Conservation (phyloP, 2,329 filamentous ascomycete species). For the Colletotrichum neosansevieriae region DNA sequence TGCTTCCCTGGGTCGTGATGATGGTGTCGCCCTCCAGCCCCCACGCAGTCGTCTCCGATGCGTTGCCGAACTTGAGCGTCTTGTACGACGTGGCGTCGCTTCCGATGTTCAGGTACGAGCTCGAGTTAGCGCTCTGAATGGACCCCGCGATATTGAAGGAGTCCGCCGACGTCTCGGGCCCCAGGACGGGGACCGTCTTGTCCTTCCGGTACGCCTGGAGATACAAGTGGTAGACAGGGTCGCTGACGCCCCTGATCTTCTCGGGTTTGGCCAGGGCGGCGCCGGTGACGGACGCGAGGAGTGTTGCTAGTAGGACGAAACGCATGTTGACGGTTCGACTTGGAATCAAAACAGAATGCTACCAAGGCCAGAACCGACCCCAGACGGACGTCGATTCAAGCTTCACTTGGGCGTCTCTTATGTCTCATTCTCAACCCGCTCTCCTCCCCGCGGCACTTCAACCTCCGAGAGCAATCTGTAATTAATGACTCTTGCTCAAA, state of each 20-base stretch:
- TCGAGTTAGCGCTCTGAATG: constrained; percentile 63
- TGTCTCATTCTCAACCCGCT: background rate
- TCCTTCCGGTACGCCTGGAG: constrained; percentile 60
- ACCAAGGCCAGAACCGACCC: too few species aligned
- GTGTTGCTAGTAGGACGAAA: constrained; percentile 10
- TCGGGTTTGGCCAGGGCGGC: constrained; percentile 55
- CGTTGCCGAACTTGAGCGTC: constrained; percentile 59
- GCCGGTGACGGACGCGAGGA: background rate
- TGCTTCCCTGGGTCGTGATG: constrained; percentile 58
- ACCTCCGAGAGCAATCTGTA: constrained; percentile 2
- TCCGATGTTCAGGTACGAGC: constrained; percentile 61
- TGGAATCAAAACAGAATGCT: too few species aligned
- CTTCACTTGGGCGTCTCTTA: background rate
- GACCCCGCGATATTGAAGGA: constrained; percentile 62
- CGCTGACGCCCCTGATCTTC: constrained; percentile 62
- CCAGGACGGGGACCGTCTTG: constrained; percentile 60
- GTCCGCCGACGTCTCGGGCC: constrained; percentile 61
- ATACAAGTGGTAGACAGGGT: constrained; percentile 66
- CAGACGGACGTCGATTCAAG: background rate
- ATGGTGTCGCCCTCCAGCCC: constrained; percentile 60
- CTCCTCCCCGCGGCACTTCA: constrained; percentile 1
- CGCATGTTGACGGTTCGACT: constrained; percentile 30
- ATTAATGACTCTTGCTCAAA: background rate
- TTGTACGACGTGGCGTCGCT: constrained; percentile 62
- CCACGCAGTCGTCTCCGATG: constrained; percentile 61